A percentile compares a stretch with the other conserved stretches of the same genome.
These are phyloP conservation scores for Paecilomyces niveus DNA, from an alignment of 2,329 filamentous ascomycete species.

Conservation along the genomic window DNA sequence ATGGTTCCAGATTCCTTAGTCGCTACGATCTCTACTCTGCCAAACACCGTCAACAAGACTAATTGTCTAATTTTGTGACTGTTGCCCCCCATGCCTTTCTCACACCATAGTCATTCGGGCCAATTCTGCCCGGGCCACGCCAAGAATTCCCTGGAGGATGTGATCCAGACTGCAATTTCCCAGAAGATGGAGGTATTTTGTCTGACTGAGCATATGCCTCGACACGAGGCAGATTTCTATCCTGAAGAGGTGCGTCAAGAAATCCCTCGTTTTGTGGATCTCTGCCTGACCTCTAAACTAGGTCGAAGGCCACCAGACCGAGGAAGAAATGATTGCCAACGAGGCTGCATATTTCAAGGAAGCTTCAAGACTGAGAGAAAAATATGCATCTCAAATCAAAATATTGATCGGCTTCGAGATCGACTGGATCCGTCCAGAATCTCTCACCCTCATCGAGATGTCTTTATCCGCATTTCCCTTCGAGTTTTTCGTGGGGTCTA, in stretches of 20 bases:
- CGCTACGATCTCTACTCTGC: background rate
- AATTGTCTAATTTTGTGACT: background rate
- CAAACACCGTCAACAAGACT: too few species aligned
- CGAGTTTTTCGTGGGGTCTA: constrained; percentile 87
- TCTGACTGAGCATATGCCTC: constrained; percentile 92
- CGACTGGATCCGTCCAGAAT: constrained; percentile 77
- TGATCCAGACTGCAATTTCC: constrained; percentile 70
- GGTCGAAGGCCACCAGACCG: constrained; percentile 25
- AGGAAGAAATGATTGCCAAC: constrained; percentile 38
- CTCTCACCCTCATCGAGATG: constrained; percentile 52
- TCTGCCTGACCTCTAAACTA: constrained; percentile 5
- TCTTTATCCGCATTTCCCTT: constrained; percentile 57
- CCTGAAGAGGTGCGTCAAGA: constrained; percentile 67
- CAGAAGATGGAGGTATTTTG: constrained; percentile 77
- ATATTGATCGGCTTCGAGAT: constrained; percentile 86
- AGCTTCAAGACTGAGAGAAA: constrained; percentile 62
- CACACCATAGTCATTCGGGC: constrained; percentile 95
- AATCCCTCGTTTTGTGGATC: background rate
- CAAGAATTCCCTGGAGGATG: constrained; percentile 72
- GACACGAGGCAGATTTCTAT: constrained; percentile 72
- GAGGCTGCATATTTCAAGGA: constrained; percentile 63
- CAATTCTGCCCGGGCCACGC: constrained; percentile 94
- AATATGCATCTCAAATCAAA: constrained; percentile 64
- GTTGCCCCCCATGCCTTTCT: constrained; percentile 70
- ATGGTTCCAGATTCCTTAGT: background rate